A percentile compares a stretch with the other conserved stretches of the same genome.
Evolutionary conservation across 208 protist genomes (phyloP).

Genomic region (Trypanosoma vivax): DNA sequence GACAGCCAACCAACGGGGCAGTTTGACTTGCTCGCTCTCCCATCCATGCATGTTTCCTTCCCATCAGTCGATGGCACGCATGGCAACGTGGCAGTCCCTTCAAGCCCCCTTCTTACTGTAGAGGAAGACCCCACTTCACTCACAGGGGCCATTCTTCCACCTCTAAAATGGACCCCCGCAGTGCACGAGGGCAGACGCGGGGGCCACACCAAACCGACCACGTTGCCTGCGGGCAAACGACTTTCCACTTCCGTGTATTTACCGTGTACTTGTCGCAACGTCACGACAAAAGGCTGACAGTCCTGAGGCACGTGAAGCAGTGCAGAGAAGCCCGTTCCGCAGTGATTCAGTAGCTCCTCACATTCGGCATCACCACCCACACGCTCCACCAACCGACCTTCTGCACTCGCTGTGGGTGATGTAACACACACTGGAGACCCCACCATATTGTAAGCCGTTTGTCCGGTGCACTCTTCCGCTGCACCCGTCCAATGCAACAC

Average conservation of each 20-base stretch:
- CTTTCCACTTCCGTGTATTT: slow-evolving; percentile 10
- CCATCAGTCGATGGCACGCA: too few species aligned
- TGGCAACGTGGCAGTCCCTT: too few species aligned
- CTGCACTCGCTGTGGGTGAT: background rate
- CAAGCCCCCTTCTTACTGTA: too few species aligned
- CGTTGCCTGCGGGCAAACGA: background rate
- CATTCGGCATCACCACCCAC: too few species aligned
- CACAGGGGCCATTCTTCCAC: too few species aligned
- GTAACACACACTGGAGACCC: slow-evolving; percentile 24
- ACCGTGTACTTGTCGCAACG: slow-evolving; percentile 7
- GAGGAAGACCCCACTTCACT: too few species aligned
- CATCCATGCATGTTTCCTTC: too few species aligned
- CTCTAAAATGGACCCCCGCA: too few species aligned
- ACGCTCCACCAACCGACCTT: too few species aligned
- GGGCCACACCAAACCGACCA: slow-evolving; percentile 12
- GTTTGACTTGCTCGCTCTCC: too few species aligned
- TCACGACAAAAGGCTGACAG: slow-evolving; percentile 2
- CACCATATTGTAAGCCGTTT: slow-evolving; percentile 37
- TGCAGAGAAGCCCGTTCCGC: slow-evolving; percentile 1
- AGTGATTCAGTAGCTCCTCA: slow-evolving; percentile 4
- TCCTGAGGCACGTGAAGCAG: background rate
- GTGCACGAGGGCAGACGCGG: too few species aligned
- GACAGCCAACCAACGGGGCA: too few species aligned
- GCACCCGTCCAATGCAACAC: slow-evolving; percentile 54
- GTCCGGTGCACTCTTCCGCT: slow-evolving; percentile 34